These are phyloP conservation scores for Podaxis mareebaensis DNA, from an alignment of 768 basidiomycete species.

Conservation along the genomic window DNA sequence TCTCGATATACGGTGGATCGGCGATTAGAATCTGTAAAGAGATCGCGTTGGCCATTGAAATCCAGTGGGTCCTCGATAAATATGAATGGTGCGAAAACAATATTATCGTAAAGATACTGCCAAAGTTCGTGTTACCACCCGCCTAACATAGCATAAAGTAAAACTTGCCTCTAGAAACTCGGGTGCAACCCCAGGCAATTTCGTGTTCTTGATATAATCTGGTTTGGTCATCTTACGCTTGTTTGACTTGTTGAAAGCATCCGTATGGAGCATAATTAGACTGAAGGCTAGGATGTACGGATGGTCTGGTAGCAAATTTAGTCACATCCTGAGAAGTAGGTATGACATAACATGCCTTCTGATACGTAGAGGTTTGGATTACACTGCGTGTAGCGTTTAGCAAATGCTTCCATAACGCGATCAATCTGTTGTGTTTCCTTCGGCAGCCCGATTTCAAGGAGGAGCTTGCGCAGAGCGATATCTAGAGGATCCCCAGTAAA, in stretches of 20 bases:
- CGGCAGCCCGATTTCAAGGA: slow-evolving; percentile 91
- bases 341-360: slow-evolving; percentile 53
- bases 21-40: slow-evolving; percentile 43
- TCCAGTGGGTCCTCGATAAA: slow-evolving; percentile 92
- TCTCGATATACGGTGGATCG: slow-evolving; percentile 34
- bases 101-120: slow-evolving; percentile 96
- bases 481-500: slow-evolving; percentile 85
- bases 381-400: slow-evolving; percentile 77
- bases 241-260: slow-evolving; percentile 97
- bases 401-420: slow-evolving; percentile 95
- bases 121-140: slow-evolving; percentile 4
- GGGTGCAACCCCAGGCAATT: slow-evolving; percentile 77
- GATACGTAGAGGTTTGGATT: slow-evolving; percentile 80
- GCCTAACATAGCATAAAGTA: neutral
- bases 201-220: slow-evolving; percentile 92
- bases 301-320: slow-evolving; percentile 58
- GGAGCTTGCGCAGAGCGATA: slow-evolving; percentile 82
- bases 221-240: slow-evolving; percentile 96
- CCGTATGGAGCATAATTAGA: slow-evolving; percentile 97
- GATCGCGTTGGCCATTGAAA: slow-evolving; percentile 55
- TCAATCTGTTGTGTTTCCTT: slow-evolving; percentile 99
- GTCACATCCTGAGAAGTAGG: neutral
- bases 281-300: slow-evolving; percentile 97
- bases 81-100: slow-evolving; percentile 93
- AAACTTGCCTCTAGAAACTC: slow-evolving; percentile 82